Evolutionary conservation across 371 early-diverging fungal genomes (phyloP), one percentile per base, ranked within the genome.

Genomic region (Sporodiniella umbellata): DNA sequence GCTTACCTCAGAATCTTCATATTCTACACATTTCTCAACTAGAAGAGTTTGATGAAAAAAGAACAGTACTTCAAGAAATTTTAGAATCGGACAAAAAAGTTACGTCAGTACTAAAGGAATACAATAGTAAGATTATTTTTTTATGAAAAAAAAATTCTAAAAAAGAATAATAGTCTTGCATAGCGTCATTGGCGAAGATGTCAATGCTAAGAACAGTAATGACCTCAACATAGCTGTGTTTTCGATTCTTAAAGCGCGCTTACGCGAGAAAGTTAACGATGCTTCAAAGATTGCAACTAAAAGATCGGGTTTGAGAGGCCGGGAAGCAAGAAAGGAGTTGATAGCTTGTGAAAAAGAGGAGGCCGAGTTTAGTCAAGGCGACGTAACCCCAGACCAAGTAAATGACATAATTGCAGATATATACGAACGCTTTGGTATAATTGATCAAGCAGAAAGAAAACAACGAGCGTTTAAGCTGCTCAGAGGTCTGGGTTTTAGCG

Each of bases 11-110:
- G 45, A 90, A 89, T 59, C 48, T 92, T 19, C 58, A 73, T 21
- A 88, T 92, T 3, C 78, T 94, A 18, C 86, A 89, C 56, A 87
- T 98, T 43, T 84, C 86, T 50, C 88, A 90, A 44, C 48, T 88
- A 45, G 81, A 83, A 39, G 81, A 76, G 12, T 66, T 68, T 17
- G 79, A 69, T 22, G 73, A 68, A 50, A 42, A 46, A 1, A 66
- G 54, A 15, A 75, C 73, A 12, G 85, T 92, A 0, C 45, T 92
- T 0, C 72, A 88, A 18, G 74, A 86, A 8, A 87, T 95, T 6
- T 51, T 94, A 49, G 74, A 79, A 19, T 79, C 91, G 8, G 90
- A 95, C 62, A 64, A 68, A 31, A 83, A 80, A 48, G 68, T 80
- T 10, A 62, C 68, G 0, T 51, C 56, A 1, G 44, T 54, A 0